phyloP scores from a whole-genome alignment of 768 basidiomycete genomes.

The Auriscalpium vulgare region DNA sequence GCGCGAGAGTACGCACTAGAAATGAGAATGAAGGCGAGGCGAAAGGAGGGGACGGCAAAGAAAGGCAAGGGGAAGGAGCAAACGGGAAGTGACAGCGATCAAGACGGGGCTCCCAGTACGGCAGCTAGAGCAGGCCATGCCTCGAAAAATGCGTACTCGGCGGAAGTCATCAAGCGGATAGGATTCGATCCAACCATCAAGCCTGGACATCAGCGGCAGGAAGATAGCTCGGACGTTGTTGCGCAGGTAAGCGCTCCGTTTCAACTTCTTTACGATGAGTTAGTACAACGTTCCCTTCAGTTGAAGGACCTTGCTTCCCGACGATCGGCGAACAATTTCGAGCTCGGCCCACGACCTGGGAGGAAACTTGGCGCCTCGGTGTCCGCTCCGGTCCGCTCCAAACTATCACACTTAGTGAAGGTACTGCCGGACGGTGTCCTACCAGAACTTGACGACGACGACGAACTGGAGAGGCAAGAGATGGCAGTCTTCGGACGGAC shows the following conservation, averaged over 20 bases:
- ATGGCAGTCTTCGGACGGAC: conserved; percentile 5
- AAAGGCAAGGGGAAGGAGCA: conserved; percentile 12
- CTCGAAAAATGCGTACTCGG: conserved; percentile 50
- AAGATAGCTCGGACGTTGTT: conserved; percentile 33
- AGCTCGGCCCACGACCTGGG: conserved; percentile 59
- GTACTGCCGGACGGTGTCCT: conserved; percentile 11
- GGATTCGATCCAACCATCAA: conserved; percentile 75
- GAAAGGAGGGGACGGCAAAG: conserved; percentile 9
- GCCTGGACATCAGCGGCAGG: conserved; percentile 34
- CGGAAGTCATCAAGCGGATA: conserved; percentile 56
- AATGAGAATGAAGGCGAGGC: conserved; percentile 16
- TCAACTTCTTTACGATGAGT: background rate
- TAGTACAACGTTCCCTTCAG: conserved; percentile 25
- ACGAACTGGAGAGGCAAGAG: conserved; percentile 20
- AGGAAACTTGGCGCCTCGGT: conserved; percentile 20
- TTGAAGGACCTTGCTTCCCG: conserved; percentile 47
- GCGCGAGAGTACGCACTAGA: conserved; percentile 42
- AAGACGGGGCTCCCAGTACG: conserved; percentile 12
- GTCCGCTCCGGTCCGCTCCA: background rate
- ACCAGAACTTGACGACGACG: conserved; percentile 23
- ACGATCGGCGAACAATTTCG: conserved; percentile 42
- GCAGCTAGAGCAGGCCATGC: conserved; percentile 12
- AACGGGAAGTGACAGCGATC: conserved; percentile 13
- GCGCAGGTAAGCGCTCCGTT: conserved; percentile 43
- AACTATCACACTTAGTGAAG: conserved; percentile 3